These are phyloP conservation scores for Xylaria telfairii DNA, from an alignment of 495 filamentous ascomycete species.

Conservation along the genomic window DNA sequence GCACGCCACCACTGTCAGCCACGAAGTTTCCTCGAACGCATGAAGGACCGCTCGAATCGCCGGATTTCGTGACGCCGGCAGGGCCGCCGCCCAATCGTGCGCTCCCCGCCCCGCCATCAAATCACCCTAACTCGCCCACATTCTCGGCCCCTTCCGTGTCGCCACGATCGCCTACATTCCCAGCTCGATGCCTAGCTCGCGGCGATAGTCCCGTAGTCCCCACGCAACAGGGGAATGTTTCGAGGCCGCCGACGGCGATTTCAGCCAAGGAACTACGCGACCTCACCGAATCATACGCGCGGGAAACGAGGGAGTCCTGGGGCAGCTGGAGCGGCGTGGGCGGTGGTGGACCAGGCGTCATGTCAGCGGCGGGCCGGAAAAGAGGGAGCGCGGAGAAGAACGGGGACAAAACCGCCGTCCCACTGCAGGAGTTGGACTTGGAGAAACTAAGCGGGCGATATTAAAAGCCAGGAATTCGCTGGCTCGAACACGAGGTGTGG, in stretches of 20 bases:
- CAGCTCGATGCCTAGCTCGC: background rate
- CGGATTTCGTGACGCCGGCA: conserved; percentile 39
- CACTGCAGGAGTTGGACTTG: conserved; percentile 34
- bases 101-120: conserved; percentile 37
- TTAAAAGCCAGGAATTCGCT: background rate
- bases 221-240: background rate
- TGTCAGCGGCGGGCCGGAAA: conserved; percentile 7
- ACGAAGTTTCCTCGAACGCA: conserved; percentile 40
- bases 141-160: conserved; percentile 32
- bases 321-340: conserved; percentile 39
- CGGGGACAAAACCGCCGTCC: conserved; percentile 27
- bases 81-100: conserved; percentile 41
- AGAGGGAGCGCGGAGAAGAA: conserved; percentile 27
- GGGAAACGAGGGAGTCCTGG: conserved; percentile 38
- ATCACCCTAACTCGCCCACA: conserved; percentile 34
- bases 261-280: conserved; percentile 34
- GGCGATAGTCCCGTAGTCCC: conserved; percentile 1
- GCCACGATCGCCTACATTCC: conserved; percentile 19
- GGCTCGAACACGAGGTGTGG: background rate
- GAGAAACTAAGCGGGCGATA: conserved; percentile 36
- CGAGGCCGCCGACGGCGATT: background rate
- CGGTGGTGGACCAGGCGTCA: conserved; percentile 35
- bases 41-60: conserved; percentile 40
- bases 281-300: conserved; percentile 34
- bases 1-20: conserved; percentile 33